phyloP scores from a whole-genome alignment of 1,284 basidiomycete genomes.

The Papiliotrema terrestris region DNA sequence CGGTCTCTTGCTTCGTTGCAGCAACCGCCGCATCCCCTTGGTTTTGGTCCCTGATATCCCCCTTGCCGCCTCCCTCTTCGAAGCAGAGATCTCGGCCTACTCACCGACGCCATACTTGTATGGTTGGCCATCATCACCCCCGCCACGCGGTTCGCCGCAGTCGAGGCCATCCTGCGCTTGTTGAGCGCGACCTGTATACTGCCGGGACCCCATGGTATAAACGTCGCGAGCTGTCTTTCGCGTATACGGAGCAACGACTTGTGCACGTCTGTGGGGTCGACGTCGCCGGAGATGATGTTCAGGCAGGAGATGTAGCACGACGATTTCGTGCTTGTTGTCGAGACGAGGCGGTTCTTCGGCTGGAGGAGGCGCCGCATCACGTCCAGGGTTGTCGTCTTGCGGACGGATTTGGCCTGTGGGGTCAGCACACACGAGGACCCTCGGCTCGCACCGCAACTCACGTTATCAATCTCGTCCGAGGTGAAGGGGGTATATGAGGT shows the following conservation, averaged over 20 bases:
- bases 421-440: background rate
- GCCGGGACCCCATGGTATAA: slow-evolving; percentile 99
- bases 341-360: slow-evolving; percentile 98
- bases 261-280: slow-evolving; percentile 97
- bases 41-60: too few species aligned
- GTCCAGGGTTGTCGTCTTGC: slow-evolving; percentile 92
- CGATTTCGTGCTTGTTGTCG: slow-evolving; percentile 84
- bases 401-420: slow-evolving; percentile 73
- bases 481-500: slow-evolving; percentile 99
- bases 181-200: slow-evolving; percentile 97
- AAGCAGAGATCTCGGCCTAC: slow-evolving; percentile 37
- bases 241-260: slow-evolving; percentile 95
- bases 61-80: background rate
- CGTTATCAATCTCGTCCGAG: slow-evolving; percentile 91
- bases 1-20: too few species aligned
- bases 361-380: slow-evolving; percentile 97
- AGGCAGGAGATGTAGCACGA: slow-evolving; percentile 97
- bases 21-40: too few species aligned
- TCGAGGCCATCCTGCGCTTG: slow-evolving; percentile 63
- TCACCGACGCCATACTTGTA: slow-evolving; percentile 89
- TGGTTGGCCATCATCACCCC: slow-evolving; percentile 99
- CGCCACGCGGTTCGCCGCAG: slow-evolving; percentile 77
- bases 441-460: too few species aligned
- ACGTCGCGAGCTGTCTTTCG: slow-evolving; percentile 92
- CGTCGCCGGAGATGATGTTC: slow-evolving; percentile 98